Conservation (phyloP, 352 stramenopile species). For the Labyrinthula sp. region DNA sequence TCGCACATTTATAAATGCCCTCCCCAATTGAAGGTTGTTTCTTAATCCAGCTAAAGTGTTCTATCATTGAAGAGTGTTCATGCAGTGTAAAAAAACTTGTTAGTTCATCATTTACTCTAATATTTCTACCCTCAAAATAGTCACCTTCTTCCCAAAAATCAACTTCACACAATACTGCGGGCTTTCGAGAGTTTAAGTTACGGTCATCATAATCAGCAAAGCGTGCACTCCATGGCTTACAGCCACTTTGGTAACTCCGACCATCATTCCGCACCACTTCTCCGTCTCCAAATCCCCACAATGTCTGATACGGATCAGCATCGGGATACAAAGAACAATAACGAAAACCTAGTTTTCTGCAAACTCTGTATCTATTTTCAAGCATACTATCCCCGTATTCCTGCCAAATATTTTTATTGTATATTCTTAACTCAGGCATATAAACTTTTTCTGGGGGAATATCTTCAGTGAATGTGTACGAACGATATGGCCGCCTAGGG, state of each 20-base stretch:
- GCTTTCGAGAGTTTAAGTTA: slow-evolving; percentile 14
- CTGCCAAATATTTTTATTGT: slow-evolving; percentile 21
- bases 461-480: slow-evolving; percentile 19
- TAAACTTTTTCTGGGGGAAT: slow-evolving; percentile 17
- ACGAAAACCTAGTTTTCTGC: slow-evolving; percentile 10
- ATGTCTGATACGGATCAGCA: background rate
- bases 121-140: slow-evolving; percentile 47
- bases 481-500: slow-evolving; percentile 6
- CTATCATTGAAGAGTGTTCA: too few relatives aligned
- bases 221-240: slow-evolving; percentile 36
- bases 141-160: slow-evolving; percentile 68
- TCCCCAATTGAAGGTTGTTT: slow-evolving; percentile 44
- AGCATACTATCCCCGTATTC: too few relatives aligned
- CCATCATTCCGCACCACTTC: slow-evolving; percentile 72
- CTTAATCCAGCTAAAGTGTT: slow-evolving; percentile 8
- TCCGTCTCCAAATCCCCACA: slow-evolving; percentile 44
- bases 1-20: slow-evolving; percentile 77
- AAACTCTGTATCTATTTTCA: slow-evolving; percentile 15
- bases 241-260: slow-evolving; percentile 72
- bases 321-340: slow-evolving; percentile 10
- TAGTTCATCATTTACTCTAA: slow-evolving; percentile 16
- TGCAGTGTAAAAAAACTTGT: slow-evolving; percentile 3
- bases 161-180: slow-evolving; percentile 57
- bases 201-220: too few relatives aligned
- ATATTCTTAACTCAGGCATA: background rate